Evolutionary conservation across 2,329 filamentous ascomycete genomes (phyloP).

Genomic region (Diaporthe amygdali): DNA sequence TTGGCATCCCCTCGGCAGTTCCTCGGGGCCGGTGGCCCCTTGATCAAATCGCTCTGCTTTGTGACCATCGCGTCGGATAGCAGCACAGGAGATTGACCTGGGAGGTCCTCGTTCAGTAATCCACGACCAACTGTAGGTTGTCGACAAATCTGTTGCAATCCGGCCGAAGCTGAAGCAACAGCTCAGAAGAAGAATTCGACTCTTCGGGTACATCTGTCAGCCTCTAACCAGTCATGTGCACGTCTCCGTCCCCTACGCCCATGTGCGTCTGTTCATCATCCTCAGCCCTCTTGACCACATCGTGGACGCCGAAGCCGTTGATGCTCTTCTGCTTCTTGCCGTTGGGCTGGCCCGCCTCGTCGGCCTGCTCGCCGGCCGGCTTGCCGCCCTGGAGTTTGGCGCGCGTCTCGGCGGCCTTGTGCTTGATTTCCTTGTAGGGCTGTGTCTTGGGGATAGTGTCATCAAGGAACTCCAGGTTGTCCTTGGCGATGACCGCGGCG

Average conservation of each 20-base stretch:
- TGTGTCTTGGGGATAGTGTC: slow-evolving; percentile 90
- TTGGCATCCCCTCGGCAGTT: neutral
- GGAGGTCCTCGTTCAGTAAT: neutral
- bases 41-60: neutral
- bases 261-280: slow-evolving; percentile 47
- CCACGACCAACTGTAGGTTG: too few relatives aligned
- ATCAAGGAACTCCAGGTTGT: slow-evolving; percentile 93
- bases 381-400: slow-evolving; percentile 53
- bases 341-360: slow-evolving; percentile 31
- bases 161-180: neutral
- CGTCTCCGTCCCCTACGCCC: slow-evolving; percentile 52
- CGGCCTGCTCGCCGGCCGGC: slow-evolving; percentile 33
- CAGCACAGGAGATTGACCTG: neutral
- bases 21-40: neutral
- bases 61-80: neutral
- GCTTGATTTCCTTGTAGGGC: slow-evolving; percentile 80
- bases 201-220: too few relatives aligned
- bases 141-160: neutral
- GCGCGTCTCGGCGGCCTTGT: slow-evolving; percentile 57
- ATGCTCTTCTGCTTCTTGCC: slow-evolving; percentile 44
- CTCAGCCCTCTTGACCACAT: slow-evolving; percentile 29
- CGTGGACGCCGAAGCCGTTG: slow-evolving; percentile 36
- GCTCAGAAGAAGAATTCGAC: neutral
- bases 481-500: slow-evolving; percentile 82
- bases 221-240: slow-evolving; percentile 59